Conservation (phyloP, 2,329 filamentous ascomycete genomes). For the Aureobasidium leucospermi region DNA sequence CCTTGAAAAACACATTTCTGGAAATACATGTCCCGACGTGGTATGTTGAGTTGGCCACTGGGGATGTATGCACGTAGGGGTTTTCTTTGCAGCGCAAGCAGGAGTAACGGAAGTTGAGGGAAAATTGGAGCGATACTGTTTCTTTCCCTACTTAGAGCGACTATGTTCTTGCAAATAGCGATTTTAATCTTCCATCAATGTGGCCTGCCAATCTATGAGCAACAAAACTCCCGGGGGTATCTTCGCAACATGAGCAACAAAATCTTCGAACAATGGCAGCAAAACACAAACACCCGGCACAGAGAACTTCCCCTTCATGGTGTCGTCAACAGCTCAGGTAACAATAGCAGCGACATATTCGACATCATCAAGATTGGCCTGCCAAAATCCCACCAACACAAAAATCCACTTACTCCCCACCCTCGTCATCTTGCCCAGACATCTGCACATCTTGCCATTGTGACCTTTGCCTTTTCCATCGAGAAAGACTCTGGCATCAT, state of each 20-base stretch:
- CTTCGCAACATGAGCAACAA: background rate
- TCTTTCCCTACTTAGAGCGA: background rate
- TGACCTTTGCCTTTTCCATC: slow-evolving; percentile 15
- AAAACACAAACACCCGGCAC: background rate
- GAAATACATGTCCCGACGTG: too few relatives aligned
- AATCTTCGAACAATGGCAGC: background rate
- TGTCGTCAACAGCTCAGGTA: background rate
- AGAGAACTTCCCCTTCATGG: background rate
- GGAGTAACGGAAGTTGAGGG: too few relatives aligned
- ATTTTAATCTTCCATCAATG: background rate
- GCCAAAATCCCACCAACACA: slow-evolving; percentile 44
- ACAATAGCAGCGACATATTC: slow-evolving; percentile 42
- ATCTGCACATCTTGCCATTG: slow-evolving; percentile 37
- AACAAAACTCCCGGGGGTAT: background rate
- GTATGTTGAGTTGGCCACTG: too few relatives aligned
- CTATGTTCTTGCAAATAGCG: background rate
- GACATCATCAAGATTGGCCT: slow-evolving; percentile 49
- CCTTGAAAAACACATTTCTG: too few relatives aligned
- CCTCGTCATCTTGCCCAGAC: slow-evolving; percentile 42
- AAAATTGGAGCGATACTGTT: background rate
- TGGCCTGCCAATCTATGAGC: background rate
- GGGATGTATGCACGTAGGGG: too few relatives aligned
- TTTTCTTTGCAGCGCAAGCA: too few relatives aligned
- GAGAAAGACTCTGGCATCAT: slow-evolving; percentile 37
- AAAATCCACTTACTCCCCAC: slow-evolving; percentile 36